Evolutionary conservation across 495 filamentous ascomycete genomes (phyloP).

Genomic region (Tetracladium setigerum): DNA sequence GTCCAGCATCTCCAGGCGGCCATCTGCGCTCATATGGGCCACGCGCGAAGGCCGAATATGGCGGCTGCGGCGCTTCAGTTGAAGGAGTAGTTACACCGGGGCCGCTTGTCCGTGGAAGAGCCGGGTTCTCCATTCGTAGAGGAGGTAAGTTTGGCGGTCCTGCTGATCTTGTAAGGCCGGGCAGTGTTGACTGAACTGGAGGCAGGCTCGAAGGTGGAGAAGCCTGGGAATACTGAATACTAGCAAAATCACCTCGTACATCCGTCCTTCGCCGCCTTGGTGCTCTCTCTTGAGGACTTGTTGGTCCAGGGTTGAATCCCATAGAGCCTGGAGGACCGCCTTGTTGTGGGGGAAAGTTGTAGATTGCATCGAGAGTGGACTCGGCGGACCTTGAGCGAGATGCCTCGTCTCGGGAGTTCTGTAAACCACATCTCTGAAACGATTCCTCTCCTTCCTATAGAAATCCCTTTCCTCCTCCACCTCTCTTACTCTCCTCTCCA

Average conservation of each 20-base stretch:
- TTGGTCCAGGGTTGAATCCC: conserved; percentile 5
- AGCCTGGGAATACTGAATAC: conserved; percentile 10
- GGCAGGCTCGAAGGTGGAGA: conserved; percentile 19
- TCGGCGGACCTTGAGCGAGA: conserved; percentile 38
- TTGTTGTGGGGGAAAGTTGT: conserved; percentile 8
- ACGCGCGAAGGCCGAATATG: conserved; percentile 14
- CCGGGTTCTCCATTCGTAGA: conserved; percentile 15
- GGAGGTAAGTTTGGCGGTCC: conserved; percentile 15
- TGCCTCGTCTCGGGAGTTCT: conserved; percentile 45
- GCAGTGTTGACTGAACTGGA: conserved; percentile 13
- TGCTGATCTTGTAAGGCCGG: neutral
- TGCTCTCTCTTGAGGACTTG: conserved; percentile 8
- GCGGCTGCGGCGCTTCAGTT: conserved; percentile 9
- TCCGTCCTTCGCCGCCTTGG: conserved; percentile 20
- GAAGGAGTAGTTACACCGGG: conserved; percentile 3
- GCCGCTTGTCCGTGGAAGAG: neutral
- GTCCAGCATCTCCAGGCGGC: conserved; percentile 11
- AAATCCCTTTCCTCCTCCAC: conserved; percentile 45
- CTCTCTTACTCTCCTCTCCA: conserved; percentile 45
- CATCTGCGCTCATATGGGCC: conserved; percentile 17
- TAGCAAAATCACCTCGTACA: conserved; percentile 16
- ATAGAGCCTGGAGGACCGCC: conserved; percentile 3
- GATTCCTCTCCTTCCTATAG: conserved; percentile 54
- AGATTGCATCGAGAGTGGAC: conserved; percentile 24
- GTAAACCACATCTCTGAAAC: conserved; percentile 54